Percentiles rank a stretch among this genome's conserved stretches.
phyloP scores from a whole-genome alignment of 345 rosid genomes.

The Syzygium aqueum region DNA sequence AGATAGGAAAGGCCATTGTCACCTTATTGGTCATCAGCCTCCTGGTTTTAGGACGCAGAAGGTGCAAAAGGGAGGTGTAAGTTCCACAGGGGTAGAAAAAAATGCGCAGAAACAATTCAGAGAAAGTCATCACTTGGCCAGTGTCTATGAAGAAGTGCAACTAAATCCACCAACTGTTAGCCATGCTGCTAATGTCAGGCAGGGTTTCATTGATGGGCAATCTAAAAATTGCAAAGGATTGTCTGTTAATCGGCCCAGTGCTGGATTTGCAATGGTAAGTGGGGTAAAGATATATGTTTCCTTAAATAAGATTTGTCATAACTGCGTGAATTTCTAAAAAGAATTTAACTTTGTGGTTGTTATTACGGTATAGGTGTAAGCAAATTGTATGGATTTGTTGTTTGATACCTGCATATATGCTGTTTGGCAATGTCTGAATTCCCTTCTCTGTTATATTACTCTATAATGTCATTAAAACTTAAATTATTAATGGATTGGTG shows the following conservation, averaged over 20 bases:
- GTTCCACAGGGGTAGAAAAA: background rate
- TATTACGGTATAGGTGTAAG: background rate
- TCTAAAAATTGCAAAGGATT: background rate
- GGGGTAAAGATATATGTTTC: background rate
- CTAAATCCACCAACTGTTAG: conserved; percentile 7
- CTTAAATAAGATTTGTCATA: background rate
- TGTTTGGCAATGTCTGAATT: background rate
- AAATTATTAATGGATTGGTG: background rate
- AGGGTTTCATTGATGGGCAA: background rate
- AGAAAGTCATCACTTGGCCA: background rate
- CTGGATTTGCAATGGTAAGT: background rate
- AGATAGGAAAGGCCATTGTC: conserved; percentile 49
- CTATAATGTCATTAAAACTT: background rate
- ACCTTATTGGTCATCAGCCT: conserved; percentile 37
- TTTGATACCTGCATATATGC: background rate
- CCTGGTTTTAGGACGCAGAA: conserved; percentile 7
- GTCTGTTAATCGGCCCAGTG: background rate
- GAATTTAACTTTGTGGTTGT: background rate
- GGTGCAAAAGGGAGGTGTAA: conserved; percentile 2
- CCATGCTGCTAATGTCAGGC: conserved; percentile 1
- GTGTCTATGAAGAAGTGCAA: conserved; percentile 13
- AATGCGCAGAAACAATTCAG: conserved; percentile 14
- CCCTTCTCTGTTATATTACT: background rate
- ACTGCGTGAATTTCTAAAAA: background rate
- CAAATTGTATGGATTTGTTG: background rate